Percentiles rank a stretch among this genome's conserved stretches.
Conservation (phyloP, 2,329 filamentous ascomycete genomes). For the Penicillium griseofulvum region DNA sequence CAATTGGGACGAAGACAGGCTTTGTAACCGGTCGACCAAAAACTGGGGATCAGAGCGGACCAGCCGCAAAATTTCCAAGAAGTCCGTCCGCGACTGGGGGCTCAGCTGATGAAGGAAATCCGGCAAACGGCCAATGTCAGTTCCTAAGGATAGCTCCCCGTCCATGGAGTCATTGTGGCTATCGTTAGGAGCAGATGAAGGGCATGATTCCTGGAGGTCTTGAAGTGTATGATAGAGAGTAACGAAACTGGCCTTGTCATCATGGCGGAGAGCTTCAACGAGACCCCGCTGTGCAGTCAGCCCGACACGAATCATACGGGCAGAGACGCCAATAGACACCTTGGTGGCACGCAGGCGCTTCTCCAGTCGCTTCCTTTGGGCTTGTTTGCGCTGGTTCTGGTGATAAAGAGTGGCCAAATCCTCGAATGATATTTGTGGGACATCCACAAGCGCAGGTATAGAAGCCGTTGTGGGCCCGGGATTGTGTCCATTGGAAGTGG, state of each 20-base stretch:
- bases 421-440: constrained; percentile 39
- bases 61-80: constrained; percentile 76
- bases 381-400: constrained; percentile 43
- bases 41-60: constrained; percentile 86
- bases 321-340: constrained; percentile 44
- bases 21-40: constrained; percentile 75
- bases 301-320: constrained; percentile 43
- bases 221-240: constrained; percentile 45
- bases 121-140: constrained; percentile 30
- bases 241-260: constrained; percentile 47
- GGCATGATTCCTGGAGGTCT: constrained; percentile 46
- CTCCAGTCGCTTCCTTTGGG: constrained; percentile 41
- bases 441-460: constrained; percentile 2
- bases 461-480: constrained; percentile 9
- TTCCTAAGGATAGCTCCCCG: constrained; percentile 38
- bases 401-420: constrained; percentile 45
- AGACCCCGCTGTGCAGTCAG: constrained; percentile 44
- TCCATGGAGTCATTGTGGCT: constrained; percentile 37
- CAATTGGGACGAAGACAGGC: constrained; percentile 72
- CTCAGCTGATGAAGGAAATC: constrained; percentile 65
- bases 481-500: constrained; percentile 22
- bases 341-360: constrained; percentile 42
- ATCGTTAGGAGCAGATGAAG: constrained; percentile 31
- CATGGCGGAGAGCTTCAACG: constrained; percentile 46
- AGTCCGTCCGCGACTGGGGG: constrained; percentile 67